These are phyloP conservation scores for Coccinonectria pachysandricola DNA, from an alignment of 2,329 filamentous ascomycete genomes.

Conservation along the genomic window DNA sequence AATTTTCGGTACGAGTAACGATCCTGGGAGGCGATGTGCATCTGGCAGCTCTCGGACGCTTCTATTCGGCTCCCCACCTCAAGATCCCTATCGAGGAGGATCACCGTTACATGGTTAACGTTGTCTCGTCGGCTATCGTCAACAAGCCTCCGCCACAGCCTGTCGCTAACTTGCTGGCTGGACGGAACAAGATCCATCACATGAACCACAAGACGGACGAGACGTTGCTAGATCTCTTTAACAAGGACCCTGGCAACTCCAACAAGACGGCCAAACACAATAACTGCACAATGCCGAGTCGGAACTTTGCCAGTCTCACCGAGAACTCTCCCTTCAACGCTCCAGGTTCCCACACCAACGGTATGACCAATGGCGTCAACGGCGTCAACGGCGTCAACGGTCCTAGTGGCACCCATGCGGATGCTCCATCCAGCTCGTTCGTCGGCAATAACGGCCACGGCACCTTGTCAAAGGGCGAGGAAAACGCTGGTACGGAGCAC, in stretches of 20 bases:
- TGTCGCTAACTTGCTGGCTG: slow-evolving; percentile 83
- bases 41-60: slow-evolving; percentile 81
- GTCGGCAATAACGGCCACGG: slow-evolving; percentile 54
- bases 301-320: slow-evolving; percentile 86
- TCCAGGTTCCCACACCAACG: slow-evolving; percentile 12
- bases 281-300: slow-evolving; percentile 79
- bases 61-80: slow-evolving; percentile 82
- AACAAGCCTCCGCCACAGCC: slow-evolving; percentile 84
- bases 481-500: slow-evolving; percentile 68
- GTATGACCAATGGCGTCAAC: slow-evolving; percentile 14
- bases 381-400: no score
- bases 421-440: slow-evolving; percentile 19
- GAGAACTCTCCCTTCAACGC: slow-evolving; percentile 70
- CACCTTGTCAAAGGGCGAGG: slow-evolving; percentile 65
- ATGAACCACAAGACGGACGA: slow-evolving; percentile 70
- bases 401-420: no score
- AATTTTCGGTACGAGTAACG: slow-evolving; percentile 81
- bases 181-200: slow-evolving; percentile 74
- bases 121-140: slow-evolving; percentile 89
- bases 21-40: slow-evolving; percentile 94
- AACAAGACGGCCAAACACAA: slow-evolving; percentile 69
- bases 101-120: slow-evolving; percentile 88
- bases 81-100: slow-evolving; percentile 70
- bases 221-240: slow-evolving; percentile 86
- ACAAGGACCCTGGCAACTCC: slow-evolving; percentile 69